Conservation (phyloP, 2,329 filamentous ascomycete species). For the Diplodia intermedia region DNA sequence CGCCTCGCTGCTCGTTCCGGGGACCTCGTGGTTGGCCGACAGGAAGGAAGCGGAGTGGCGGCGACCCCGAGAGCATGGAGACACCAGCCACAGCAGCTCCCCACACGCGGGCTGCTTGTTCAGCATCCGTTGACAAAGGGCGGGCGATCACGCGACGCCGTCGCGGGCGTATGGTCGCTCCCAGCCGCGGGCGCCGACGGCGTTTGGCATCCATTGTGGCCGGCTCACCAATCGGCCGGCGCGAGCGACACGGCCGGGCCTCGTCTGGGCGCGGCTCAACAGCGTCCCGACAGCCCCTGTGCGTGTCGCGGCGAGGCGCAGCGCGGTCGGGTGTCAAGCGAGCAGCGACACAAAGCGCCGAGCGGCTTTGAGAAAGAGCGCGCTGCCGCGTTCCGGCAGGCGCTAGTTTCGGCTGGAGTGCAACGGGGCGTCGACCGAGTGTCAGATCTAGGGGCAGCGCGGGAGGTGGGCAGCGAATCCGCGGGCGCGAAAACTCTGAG, state of each 20-base stretch:
- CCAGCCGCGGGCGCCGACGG: conserved; percentile 5
- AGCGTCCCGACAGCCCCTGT: conserved; percentile 13
- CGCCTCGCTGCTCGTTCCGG: conserved; percentile 9
- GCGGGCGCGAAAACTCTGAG: conserved; percentile 24
- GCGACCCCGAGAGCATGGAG: conserved; percentile 7
- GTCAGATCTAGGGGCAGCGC: conserved; percentile 71
- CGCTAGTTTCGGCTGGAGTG: conserved; percentile 66
- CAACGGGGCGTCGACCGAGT: conserved; percentile 67
- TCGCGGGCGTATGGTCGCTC: not conserved
- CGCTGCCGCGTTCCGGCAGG: conserved; percentile 41
- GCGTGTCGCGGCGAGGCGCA: conserved; percentile 19
- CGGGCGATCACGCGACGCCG: conserved; percentile 23
- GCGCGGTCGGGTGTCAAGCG: conserved; percentile 22
- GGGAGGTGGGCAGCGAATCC: conserved; percentile 26
- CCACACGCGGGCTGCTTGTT: conserved; percentile 9
- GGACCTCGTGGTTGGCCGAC: conserved; percentile 9
- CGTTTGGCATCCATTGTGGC: conserved; percentile 5
- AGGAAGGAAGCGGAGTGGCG: conserved; percentile 3
- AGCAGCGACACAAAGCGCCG: conserved; percentile 1
- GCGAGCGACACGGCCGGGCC: not conserved
- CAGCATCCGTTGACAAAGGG: conserved; percentile 5
- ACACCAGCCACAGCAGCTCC: conserved; percentile 22
- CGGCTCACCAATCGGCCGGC: conserved; percentile 19
- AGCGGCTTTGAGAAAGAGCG: not conserved
- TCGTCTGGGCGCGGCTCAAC: conserved; percentile 25